Evolutionary conservation across 1,284 basidiomycete species (phyloP), one percentile per base, ranked within the genome.

Genomic region (Puccinia coronata): DNA sequence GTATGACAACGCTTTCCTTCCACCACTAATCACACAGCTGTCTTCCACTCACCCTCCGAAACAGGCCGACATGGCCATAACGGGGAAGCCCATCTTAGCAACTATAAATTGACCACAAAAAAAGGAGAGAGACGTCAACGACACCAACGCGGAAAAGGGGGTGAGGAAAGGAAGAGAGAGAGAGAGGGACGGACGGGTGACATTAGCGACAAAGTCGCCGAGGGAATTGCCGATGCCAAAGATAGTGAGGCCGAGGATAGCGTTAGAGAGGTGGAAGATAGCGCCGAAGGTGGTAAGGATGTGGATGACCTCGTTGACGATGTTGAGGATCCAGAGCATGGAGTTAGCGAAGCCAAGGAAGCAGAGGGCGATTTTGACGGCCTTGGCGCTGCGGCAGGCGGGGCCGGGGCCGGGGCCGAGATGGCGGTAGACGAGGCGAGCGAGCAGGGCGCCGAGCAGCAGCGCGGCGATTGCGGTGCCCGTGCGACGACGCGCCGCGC

Each of bases 201-300:
- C 92, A 87, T 99, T 98, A 49, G 96, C 96, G 2, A 99, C 96
- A 25, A 98, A 90, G 87, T 99, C 96, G 0, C 96, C 96, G 9
- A 98, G 90, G 43, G 93, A 96, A 87, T 98, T 98, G 31, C 96
- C 96, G 47, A 98, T 90, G 0, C 96, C 96, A 84, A 99, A 99
- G 83, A 99, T 92, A 0, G 96, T 98, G 72, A 98, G 88, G 2
- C 96, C 96, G 76, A 99, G 92, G 85, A 99, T 96, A 36, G 96
- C 96, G 86, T 98, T 94, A n/a, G 93, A 95, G 34, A 99, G 89
- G 0, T 96, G 95, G 2, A 61, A 49, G 25, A 72, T 63, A 16
- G n/a, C 3, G 25, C 51, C 78, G 11, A 80, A 25, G 28, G 25
- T 18, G 25, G 65, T 25, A 12, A 81, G n/a, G 41, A 81, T 55